Evolutionary conservation across 2,329 filamentous ascomycete genomes (phyloP).

Genomic region (Pyrenochaeta sp.): DNA sequence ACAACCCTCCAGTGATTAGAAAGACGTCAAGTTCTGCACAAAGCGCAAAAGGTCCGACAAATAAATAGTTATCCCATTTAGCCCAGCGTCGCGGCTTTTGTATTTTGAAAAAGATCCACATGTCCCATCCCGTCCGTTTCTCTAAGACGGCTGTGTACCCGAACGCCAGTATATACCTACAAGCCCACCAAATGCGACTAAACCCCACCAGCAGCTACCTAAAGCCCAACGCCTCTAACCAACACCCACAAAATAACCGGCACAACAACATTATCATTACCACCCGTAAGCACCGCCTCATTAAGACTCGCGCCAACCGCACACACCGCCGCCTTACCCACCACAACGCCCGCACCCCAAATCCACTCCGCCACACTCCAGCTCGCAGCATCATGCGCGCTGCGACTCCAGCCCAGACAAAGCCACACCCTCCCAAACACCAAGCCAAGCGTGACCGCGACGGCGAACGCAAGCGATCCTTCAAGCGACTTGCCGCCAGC

Average conservation of each 20-base stretch:
- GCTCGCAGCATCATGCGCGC: conserved; percentile 26
- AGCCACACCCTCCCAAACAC: conserved; percentile 77
- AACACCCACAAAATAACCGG: conserved; percentile 92
- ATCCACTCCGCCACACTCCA: conserved; percentile 54
- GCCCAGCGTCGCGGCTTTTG: too few relatives aligned
- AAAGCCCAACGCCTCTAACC: conserved; percentile 74
- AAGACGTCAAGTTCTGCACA: too few relatives aligned
- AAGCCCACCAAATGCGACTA: conserved; percentile 9
- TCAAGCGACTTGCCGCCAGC: conserved; percentile 95
- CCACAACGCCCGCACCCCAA: conserved; percentile 38
- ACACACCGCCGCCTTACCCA: conserved; percentile 72
- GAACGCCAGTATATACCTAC: conserved; percentile 13
- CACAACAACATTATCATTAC: conserved; percentile 98
- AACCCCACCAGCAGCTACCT: conserved; percentile 1
- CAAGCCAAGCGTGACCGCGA: conserved; percentile 79
- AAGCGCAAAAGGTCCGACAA: too few relatives aligned
- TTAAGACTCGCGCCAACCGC: conserved; percentile 83
- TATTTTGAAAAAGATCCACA: too few relatives aligned
- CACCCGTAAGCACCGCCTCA: conserved; percentile 93
- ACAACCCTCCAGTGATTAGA: too few relatives aligned
- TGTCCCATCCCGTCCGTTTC: too few relatives aligned
- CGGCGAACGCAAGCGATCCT: conserved; percentile 80
- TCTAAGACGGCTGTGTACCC: conserved; percentile 2
- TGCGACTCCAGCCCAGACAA: conserved; percentile 70
- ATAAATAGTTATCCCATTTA: too few relatives aligned